phyloP scores from a whole-genome alignment of 179 eudicot genomes.

The Drosera spatulata region DNA sequence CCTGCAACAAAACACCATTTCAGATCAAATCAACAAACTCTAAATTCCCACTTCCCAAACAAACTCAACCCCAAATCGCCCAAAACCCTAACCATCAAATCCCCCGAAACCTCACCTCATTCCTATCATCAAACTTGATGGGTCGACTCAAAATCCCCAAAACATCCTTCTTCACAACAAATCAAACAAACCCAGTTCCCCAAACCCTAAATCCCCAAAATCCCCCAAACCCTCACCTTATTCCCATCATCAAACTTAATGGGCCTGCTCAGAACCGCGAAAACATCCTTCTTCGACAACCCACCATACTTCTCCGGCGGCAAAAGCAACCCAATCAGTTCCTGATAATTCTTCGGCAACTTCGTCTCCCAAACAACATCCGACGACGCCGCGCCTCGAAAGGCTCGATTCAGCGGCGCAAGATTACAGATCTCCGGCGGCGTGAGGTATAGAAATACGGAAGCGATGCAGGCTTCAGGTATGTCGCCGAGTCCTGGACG shows the following conservation, averaged over 20 bases:
- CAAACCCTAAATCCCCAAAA: not conserved
- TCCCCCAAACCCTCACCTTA: constrained; percentile 28
- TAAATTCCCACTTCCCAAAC: not conserved
- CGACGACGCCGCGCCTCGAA: constrained; percentile 87
- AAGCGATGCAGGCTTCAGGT: constrained; percentile 91
- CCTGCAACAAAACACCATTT: constrained; percentile 32
- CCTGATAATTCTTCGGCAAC: constrained; percentile 53
- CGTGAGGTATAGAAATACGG: constrained; percentile 67
- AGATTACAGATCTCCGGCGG: constrained; percentile 95
- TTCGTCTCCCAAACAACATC: constrained; percentile 87
- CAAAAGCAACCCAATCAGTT: constrained; percentile 35
- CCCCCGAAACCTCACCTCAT: constrained; percentile 29
- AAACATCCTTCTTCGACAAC: constrained; percentile 63
- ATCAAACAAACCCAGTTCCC: not conserved
- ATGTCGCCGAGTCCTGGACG: constrained; percentile 78
- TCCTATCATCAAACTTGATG: constrained; percentile 48
- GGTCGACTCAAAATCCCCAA: constrained; percentile 54
- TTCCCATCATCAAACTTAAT: constrained; percentile 49
- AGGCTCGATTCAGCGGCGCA: constrained; percentile 81
- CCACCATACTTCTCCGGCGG: constrained; percentile 26
- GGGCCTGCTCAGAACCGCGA: constrained; percentile 60
- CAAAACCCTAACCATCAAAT: constrained; percentile 4
- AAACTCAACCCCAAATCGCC: not conserved
- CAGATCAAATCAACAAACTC: constrained; percentile 4
- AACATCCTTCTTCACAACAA: not conserved